Percentiles rank a stretch among this genome's conserved stretches.
Evolutionary conservation across 2,329 filamentous ascomycete species (phyloP).

Genomic region (Lasiodiplodia hormozganensis): DNA sequence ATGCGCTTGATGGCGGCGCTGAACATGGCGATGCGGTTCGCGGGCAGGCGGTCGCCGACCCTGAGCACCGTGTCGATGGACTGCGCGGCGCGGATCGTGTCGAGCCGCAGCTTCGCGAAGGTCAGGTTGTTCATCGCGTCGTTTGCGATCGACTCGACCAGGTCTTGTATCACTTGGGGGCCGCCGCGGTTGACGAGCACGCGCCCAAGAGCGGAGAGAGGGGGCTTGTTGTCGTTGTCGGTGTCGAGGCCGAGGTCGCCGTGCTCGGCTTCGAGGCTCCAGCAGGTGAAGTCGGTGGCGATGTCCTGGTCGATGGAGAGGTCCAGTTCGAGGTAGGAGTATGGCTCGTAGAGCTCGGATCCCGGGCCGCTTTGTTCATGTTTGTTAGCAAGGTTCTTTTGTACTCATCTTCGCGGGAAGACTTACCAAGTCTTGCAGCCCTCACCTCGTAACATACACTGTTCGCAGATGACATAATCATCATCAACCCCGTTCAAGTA

Average conservation of each 20-base stretch:
- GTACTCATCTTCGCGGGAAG: background rate
- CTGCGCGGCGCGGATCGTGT: background rate
- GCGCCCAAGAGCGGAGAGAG: background rate
- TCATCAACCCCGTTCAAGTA: background rate
- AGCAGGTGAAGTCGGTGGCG: background rate
- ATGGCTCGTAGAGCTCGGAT: background rate
- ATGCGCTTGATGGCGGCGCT: constrained; percentile 12
- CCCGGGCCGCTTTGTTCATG: background rate
- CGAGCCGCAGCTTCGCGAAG: background rate
- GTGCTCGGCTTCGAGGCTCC: constrained; percentile 4
- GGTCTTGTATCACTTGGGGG: too few relatives aligned
- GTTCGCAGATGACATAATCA: background rate
- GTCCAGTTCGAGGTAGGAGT: background rate
- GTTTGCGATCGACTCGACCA: background rate
- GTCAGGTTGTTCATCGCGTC: background rate
- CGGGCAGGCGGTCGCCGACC: constrained; percentile 11
- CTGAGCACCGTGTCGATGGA: background rate
- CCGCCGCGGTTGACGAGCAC: background rate
- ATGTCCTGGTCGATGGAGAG: background rate
- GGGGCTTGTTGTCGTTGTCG: background rate
- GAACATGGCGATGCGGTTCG: constrained; percentile 18
- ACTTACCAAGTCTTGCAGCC: constrained; percentile 1
- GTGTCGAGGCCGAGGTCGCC: background rate
- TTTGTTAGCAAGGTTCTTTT: background rate
- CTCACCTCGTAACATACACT: background rate